Conservation (phyloP, 2,329 filamentous ascomycete species). For the Venturia asperata region DNA sequence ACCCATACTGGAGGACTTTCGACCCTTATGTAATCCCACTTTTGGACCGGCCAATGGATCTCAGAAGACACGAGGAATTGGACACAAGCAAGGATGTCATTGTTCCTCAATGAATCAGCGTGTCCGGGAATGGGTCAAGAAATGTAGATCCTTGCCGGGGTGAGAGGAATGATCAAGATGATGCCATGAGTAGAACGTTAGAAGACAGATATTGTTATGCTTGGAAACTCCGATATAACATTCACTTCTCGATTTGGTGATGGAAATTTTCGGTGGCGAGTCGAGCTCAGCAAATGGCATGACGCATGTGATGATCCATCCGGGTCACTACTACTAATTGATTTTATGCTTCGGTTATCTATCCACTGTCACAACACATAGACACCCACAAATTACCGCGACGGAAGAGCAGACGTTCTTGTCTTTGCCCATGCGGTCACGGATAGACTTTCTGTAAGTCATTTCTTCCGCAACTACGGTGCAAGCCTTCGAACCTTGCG, state of each 20-base stretch:
- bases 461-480: not conserved
- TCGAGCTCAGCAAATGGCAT: too few relatives aligned
- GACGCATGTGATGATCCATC: too few relatives aligned
- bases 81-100: constrained; percentile 42
- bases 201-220: not conserved
- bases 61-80: constrained; percentile 60
- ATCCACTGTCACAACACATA: not conserved
- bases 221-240: not conserved
- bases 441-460: not conserved
- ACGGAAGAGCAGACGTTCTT: too few relatives aligned
- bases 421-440: not conserved
- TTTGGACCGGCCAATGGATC: constrained; percentile 61
- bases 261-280: too few relatives aligned
- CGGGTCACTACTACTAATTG: too few relatives aligned
- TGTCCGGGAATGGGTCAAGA: not conserved
- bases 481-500: not conserved
- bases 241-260: too few relatives aligned
- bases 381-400: too few relatives aligned
- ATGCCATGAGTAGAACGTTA: not conserved
- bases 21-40: constrained; percentile 66
- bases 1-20: constrained; percentile 70
- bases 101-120: not conserved
- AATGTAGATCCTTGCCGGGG: too few relatives aligned
- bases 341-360: not conserved
- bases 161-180: too few relatives aligned